phyloP scores from a whole-genome alignment of 345 rosid species.

The Ailanthus altissimus region DNA sequence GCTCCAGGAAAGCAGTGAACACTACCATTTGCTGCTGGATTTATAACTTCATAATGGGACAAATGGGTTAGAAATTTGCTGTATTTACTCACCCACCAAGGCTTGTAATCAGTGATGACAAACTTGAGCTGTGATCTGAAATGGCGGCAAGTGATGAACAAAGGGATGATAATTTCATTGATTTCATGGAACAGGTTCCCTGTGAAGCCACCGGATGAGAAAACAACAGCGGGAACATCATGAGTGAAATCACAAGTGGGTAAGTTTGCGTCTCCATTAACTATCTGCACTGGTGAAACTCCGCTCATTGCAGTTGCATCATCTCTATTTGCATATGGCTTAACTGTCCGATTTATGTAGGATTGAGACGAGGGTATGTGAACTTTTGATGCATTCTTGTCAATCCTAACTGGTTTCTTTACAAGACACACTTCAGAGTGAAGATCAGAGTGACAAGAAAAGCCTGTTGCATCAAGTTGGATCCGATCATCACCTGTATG shows the following conservation, averaged over 20 bases:
- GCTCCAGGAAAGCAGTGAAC: slow-evolving; percentile 53
- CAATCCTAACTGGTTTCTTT: slow-evolving; percentile 31
- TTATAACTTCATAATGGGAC: slow-evolving; percentile 30
- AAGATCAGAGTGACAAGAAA: slow-evolving; percentile 30
- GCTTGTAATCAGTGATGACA: slow-evolving; percentile 34
- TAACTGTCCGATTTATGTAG: not conserved
- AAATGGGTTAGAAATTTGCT: slow-evolving; percentile 20
- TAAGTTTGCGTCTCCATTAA: slow-evolving; percentile 11
- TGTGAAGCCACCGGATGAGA: slow-evolving; percentile 40
- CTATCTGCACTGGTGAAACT: slow-evolving; percentile 30
- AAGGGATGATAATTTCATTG: slow-evolving; percentile 43
- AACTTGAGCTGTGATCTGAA: slow-evolving; percentile 34
- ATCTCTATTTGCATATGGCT: slow-evolving; percentile 36
- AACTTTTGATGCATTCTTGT: slow-evolving; percentile 23
- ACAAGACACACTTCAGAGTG: slow-evolving; percentile 34
- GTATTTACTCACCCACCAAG: slow-evolving; percentile 40
- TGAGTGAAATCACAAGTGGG: slow-evolving; percentile 32
- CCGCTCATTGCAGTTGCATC: slow-evolving; percentile 22
- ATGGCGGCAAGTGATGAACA: slow-evolving; percentile 41
- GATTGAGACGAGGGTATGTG: slow-evolving; percentile 25
- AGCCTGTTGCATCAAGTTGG: slow-evolving; percentile 27
- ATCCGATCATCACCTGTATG: slow-evolving; percentile 33
- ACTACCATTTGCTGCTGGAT: slow-evolving; percentile 25
- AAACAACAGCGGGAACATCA: slow-evolving; percentile 35
- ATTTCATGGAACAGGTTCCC: slow-evolving; percentile 48